These are phyloP conservation scores for Mortierella sp. DNA, from an alignment of 371 early-diverging fungal genomes.

Conservation along the genomic window DNA sequence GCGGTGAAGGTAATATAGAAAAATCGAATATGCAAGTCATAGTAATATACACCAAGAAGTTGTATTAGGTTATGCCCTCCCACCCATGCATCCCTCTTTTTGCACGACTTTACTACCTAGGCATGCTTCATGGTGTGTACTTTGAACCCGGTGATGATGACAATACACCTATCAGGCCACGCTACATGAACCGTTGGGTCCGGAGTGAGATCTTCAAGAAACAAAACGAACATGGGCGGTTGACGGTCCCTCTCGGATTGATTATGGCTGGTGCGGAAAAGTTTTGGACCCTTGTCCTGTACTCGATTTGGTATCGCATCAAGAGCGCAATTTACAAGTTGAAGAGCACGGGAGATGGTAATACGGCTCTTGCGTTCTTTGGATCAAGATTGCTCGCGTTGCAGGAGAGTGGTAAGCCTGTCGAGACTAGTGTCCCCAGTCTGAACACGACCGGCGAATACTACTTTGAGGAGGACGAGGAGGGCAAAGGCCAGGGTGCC, in stretches of 20 bases:
- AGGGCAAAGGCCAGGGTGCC: neutral
- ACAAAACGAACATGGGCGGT: slow-evolving; percentile 24
- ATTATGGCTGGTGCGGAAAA: slow-evolving; percentile 21
- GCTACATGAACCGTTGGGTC: slow-evolving; percentile 50
- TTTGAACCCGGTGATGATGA: slow-evolving; percentile 25
- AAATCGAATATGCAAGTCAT: no score
- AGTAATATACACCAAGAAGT: no score
- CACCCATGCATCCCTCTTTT: slow-evolving; percentile 1
- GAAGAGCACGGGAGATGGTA: slow-evolving; percentile 23
- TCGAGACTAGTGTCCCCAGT: slow-evolving; percentile 30
- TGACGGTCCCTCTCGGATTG: slow-evolving; percentile 15
- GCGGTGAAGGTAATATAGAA: slow-evolving; percentile 29
- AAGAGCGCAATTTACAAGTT: slow-evolving; percentile 10
- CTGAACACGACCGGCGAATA: slow-evolving; percentile 43
- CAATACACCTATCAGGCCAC: slow-evolving; percentile 16
- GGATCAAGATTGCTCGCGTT: slow-evolving; percentile 33
- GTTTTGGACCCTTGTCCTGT: neutral
- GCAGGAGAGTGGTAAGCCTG: slow-evolving; percentile 30
- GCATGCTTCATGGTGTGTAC: slow-evolving; percentile 52
- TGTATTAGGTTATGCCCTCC: no score
- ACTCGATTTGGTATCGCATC: slow-evolving; percentile 1
- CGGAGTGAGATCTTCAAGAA: slow-evolving; percentile 30
- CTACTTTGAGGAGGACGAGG: slow-evolving; percentile 41
- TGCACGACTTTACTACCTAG: no score
- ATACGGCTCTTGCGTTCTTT: slow-evolving; percentile 25